These are phyloP conservation scores for Cryptosporidium baileyi DNA, from an alignment of 169 alveolate genomes.

Conservation along the genomic window DNA sequence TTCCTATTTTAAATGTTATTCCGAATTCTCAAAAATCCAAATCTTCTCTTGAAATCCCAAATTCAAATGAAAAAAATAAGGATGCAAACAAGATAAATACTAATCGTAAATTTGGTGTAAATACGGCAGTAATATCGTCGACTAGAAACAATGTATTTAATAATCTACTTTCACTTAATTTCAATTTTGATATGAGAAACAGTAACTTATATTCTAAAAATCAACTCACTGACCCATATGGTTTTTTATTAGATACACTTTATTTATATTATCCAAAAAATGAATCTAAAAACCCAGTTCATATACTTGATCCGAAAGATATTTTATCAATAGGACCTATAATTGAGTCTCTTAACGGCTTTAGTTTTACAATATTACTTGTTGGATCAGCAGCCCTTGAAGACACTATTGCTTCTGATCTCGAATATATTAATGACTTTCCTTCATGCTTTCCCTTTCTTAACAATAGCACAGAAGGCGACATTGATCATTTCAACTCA, in stretches of 20 bases:
- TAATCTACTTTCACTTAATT: neutral
- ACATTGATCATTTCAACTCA: neutral
- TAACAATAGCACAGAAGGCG: neutral
- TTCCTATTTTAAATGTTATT: slow-evolving; percentile 1
- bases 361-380: slow-evolving; percentile 17
- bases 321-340: slow-evolving; percentile 44
- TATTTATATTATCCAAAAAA: slow-evolving; percentile 44
- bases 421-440: slow-evolving; percentile 26
- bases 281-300: slow-evolving; percentile 61
- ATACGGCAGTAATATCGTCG: neutral
- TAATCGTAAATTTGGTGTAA: neutral
- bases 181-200: neutral
- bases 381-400: neutral
- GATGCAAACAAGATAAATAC: neutral
- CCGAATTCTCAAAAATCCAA: neutral
- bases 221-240: slow-evolving; percentile 23
- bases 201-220: neutral
- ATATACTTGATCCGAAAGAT: slow-evolving; percentile 31
- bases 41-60: slow-evolving; percentile 2
- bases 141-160: neutral
- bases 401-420: slow-evolving; percentile 18
- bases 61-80: neutral
- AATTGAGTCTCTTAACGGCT: slow-evolving; percentile 14
- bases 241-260: slow-evolving; percentile 41
- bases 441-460: slow-evolving; percentile 10